These are phyloP conservation scores for Petunia hybrid DNA, from an alignment of 305 asterid genomes.

Conservation along the genomic window DNA sequence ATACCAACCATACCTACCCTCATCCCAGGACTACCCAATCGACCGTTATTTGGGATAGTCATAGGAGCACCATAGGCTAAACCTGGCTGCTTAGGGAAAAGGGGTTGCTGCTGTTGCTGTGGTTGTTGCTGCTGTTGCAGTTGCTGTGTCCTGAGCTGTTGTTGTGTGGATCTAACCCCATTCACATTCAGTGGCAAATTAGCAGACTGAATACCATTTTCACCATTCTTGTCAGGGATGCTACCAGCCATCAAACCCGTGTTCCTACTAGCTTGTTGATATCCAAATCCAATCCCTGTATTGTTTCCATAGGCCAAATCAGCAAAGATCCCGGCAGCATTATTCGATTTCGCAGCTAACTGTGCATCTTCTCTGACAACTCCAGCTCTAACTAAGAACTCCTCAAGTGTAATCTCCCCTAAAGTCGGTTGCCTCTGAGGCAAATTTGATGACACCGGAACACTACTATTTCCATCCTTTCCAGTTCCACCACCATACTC, in stretches of 20 bases:
- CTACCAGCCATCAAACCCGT: slow-evolving; percentile 52
- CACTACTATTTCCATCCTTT: slow-evolving; percentile 43
- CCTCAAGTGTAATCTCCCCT: slow-evolving; percentile 93
- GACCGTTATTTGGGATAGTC: slow-evolving; percentile 57
- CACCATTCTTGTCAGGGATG: slow-evolving; percentile 48
- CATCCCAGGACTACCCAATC: slow-evolving; percentile 57
- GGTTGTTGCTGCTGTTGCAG: slow-evolving; percentile 50
- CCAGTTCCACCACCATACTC: slow-evolving; percentile 49
- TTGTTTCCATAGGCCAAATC: slow-evolving; percentile 59
- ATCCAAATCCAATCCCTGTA: slow-evolving; percentile 61
- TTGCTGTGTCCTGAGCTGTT: slow-evolving; percentile 38
- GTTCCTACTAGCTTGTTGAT: slow-evolving; percentile 54
- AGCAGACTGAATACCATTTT: slow-evolving; percentile 51
- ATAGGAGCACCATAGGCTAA: slow-evolving; percentile 64
- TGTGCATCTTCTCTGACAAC: slow-evolving; percentile 85
- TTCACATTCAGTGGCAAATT: slow-evolving; percentile 67
- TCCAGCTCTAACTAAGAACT: slow-evolving; percentile 86
- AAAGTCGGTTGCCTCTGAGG: slow-evolving; percentile 79
- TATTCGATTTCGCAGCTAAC: slow-evolving; percentile 47
- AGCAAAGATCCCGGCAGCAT: slow-evolving; percentile 53
- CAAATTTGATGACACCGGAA: slow-evolving; percentile 46
- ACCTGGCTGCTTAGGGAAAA: slow-evolving; percentile 72
- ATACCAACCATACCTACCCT: slow-evolving; percentile 62
- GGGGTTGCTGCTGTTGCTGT: slow-evolving; percentile 38
- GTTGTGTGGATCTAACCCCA: slow-evolving; percentile 55